Evolutionary conservation across 768 basidiomycete genomes (phyloP).

Genomic region (Boletus pseudo-olivaceus): DNA sequence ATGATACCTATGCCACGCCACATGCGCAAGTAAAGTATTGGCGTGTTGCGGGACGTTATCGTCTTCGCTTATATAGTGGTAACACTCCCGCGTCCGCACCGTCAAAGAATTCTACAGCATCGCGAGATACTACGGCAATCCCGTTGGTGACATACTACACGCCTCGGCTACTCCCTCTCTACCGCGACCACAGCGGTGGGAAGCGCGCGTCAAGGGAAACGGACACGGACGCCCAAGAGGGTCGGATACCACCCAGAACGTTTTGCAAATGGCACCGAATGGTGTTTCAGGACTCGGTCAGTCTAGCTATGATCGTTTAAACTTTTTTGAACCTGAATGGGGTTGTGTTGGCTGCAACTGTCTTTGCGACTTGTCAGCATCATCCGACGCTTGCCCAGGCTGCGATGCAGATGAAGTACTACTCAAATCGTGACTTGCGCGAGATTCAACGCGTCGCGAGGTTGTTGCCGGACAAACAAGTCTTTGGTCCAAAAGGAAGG

Average conservation of each 20-base stretch:
- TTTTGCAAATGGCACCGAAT: conserved; percentile 49
- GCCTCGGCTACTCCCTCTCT: conserved; percentile 38
- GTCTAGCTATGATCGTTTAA: conserved; percentile 11
- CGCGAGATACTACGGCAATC: conserved; percentile 4
- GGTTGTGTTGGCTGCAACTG: not conserved
- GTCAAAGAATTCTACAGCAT: not conserved
- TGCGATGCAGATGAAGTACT: conserved; percentile 30
- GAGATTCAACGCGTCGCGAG: conserved; percentile 42
- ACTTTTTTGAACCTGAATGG: not conserved
- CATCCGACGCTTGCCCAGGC: conserved; percentile 38
- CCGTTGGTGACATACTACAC: conserved; percentile 33
- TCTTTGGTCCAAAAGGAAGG: conserved; percentile 23
- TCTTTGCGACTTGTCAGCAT: conserved; percentile 16
- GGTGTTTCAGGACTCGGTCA: conserved; percentile 40
- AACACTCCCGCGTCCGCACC: conserved; percentile 2
- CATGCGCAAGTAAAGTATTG: conserved; percentile 31
- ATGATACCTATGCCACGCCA: conserved; percentile 20
- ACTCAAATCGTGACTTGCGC: conserved; percentile 36
- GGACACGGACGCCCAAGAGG: conserved; percentile 20
- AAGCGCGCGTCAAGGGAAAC: not conserved
- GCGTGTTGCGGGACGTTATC: conserved; percentile 27
- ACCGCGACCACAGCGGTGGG: conserved; percentile 25
- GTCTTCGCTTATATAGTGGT: conserved; percentile 24
- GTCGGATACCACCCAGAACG: conserved; percentile 31
- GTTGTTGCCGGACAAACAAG: conserved; percentile 36